Percentiles rank a stretch among this genome's conserved stretches.
These are phyloP conservation scores for Aspergillus baeticus DNA, from an alignment of 495 filamentous ascomycete genomes.

Conservation along the genomic window DNA sequence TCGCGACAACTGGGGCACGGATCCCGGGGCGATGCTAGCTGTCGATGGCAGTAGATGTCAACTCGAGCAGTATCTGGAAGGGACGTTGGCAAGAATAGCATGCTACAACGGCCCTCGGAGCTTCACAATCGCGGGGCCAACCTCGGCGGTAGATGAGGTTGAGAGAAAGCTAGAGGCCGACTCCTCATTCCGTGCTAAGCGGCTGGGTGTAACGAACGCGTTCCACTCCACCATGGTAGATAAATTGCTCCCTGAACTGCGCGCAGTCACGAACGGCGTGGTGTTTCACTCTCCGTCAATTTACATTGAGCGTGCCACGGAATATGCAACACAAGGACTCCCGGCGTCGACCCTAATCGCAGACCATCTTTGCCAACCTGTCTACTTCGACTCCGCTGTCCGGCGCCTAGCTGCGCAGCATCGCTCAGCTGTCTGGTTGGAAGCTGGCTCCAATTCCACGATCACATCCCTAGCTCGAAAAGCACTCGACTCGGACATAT, in stretches of 20 bases:
- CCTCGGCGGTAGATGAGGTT: conserved; percentile 28
- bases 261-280: conserved; percentile 22
- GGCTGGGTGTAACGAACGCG: conserved; percentile 48
- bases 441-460: conserved; percentile 50
- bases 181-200: conserved; percentile 31
- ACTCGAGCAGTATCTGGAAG: neutral
- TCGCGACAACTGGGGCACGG: conserved; percentile 41
- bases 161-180: neutral
- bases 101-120: conserved; percentile 51
- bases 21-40: conserved; percentile 51
- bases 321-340: conserved; percentile 24
- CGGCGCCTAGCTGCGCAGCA: conserved; percentile 37
- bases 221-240: conserved; percentile 52
- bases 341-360: conserved; percentile 39
- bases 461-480: conserved; percentile 45
- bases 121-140: conserved; percentile 46
- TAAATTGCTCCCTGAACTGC: conserved; percentile 30
- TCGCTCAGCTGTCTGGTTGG: conserved; percentile 42
- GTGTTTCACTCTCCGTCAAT: conserved; percentile 31
- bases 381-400: conserved; percentile 51
- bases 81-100: conserved; percentile 33
- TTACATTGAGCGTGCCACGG: conserved; percentile 32
- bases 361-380: conserved; percentile 48
- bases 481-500: conserved; percentile 17
- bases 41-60: conserved; percentile 38